Percentiles rank a stretch among this genome's conserved stretches.
Conservation (phyloP, 2,329 filamentous ascomycete genomes). For the Epichloe glyceriae region DNA sequence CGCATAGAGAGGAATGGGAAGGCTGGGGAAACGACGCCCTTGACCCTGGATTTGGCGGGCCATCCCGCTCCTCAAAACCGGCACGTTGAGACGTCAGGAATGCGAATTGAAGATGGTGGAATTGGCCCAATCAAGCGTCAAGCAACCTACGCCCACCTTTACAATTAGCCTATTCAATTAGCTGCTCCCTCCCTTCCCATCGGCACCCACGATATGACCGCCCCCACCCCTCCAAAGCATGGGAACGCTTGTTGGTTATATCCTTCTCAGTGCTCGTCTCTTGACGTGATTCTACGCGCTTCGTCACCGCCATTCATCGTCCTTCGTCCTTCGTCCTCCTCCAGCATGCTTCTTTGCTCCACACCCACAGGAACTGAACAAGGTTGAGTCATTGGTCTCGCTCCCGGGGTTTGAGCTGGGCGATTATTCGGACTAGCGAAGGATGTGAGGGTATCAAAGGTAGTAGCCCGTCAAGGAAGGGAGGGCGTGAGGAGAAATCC, state of each 20-base stretch:
- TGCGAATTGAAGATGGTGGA: not conserved
- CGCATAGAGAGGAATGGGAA: not conserved
- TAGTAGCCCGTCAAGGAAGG: not conserved
- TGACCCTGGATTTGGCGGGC: not conserved
- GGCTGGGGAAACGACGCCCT: too few species aligned
- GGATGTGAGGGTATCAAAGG: not conserved
- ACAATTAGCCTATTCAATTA: not conserved
- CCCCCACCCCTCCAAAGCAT: not conserved
- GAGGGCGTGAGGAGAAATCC: not conserved
- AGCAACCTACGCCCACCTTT: not conserved
- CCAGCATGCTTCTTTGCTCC: not conserved
- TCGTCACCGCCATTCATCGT: not conserved
- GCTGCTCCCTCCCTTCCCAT: not conserved
- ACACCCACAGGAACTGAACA: not conserved
- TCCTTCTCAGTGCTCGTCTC: not conserved
- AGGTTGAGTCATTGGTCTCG: not conserved
- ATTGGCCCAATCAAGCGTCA: not conserved
- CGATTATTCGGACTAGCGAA: not conserved
- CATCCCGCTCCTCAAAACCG: not conserved
- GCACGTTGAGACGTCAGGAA: not conserved
- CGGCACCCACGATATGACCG: too few species aligned
- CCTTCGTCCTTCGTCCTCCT: not conserved
- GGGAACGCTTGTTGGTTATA: not conserved
- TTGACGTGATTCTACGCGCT: not conserved
- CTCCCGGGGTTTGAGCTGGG: not conserved